Evolutionary conservation across 2,329 filamentous ascomycete species (phyloP).

Genomic region (Fonsecaea pedrosoi): DNA sequence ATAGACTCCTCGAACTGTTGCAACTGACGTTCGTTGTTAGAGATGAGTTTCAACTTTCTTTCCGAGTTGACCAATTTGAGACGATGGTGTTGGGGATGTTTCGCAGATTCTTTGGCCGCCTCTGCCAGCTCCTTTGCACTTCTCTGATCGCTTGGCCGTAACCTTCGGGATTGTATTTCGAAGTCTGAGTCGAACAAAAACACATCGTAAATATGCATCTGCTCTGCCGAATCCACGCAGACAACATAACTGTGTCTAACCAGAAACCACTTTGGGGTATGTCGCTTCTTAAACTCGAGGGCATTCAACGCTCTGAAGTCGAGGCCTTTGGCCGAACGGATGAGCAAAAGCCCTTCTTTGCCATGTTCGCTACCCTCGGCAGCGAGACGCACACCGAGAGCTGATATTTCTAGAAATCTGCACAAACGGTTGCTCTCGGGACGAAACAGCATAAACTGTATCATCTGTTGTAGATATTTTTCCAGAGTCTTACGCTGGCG

Average conservation of each 20-base stretch:
- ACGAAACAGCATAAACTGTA: constrained; percentile 94
- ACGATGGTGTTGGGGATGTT: constrained; percentile 76
- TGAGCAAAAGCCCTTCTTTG: constrained; percentile 92
- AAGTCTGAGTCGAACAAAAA: constrained; percentile 95
- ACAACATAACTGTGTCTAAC: constrained; percentile 98
- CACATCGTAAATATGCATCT: constrained; percentile 98
- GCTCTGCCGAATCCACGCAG: constrained; percentile 97
- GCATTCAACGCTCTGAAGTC: constrained; percentile 85
- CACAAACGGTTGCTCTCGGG: constrained; percentile 94
- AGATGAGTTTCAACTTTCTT: constrained; percentile 87
- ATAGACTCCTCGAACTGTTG: constrained; percentile 95
- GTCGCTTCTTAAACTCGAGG: constrained; percentile 68
- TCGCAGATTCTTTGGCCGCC: constrained; percentile 67
- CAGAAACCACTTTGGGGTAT: constrained; percentile 95
- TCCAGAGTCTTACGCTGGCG: constrained; percentile 77
- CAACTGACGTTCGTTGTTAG: constrained; percentile 86
- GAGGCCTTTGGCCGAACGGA: constrained; percentile 87
- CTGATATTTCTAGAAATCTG: constrained; percentile 93
- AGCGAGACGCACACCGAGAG: constrained; percentile 88
- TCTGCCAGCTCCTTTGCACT: constrained; percentile 67
- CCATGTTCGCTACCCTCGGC: constrained; percentile 97
- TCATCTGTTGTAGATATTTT: constrained; percentile 89
- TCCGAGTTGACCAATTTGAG: constrained; percentile 90
- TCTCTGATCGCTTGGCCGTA: constrained; percentile 54
- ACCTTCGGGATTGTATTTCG: constrained; percentile 67